Evolutionary conservation across 768 basidiomycete genomes (phyloP).

Genomic region (Lactarius evosmus): DNA sequence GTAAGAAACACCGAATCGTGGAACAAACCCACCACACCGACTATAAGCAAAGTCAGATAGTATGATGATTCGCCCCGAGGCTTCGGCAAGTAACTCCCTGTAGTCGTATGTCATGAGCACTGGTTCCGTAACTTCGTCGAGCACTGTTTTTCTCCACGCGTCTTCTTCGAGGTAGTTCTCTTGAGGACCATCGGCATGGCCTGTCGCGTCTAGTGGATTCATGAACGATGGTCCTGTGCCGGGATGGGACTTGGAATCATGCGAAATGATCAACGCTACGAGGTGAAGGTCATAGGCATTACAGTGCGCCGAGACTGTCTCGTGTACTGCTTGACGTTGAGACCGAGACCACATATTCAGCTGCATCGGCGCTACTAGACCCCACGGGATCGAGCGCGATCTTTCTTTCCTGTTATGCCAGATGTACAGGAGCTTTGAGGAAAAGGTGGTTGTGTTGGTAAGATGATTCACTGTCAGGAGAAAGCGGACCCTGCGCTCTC

Average conservation of each 20-base stretch:
- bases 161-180: constrained; percentile 12
- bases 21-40: neutral
- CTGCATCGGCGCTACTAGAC: constrained; percentile 35
- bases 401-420: constrained; percentile 37
- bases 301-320: constrained; percentile 36
- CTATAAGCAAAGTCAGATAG: constrained; percentile 29
- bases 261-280: constrained; percentile 33
- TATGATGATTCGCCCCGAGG: constrained; percentile 35
- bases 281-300: constrained; percentile 32
- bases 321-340: constrained; percentile 33
- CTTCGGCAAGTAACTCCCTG: constrained; percentile 31
- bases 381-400: constrained; percentile 33
- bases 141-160: constrained; percentile 27
- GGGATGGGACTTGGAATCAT: constrained; percentile 13
- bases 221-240: constrained; percentile 10
- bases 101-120: constrained; percentile 33
- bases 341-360: constrained; percentile 33
- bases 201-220: neutral
- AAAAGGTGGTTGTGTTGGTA: neutral
- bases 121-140: constrained; percentile 32
- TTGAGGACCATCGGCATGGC: neutral
- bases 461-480: constrained; percentile 11
- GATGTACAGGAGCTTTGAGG: constrained; percentile 33
- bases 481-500: constrained; percentile 19
- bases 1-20: neutral